phyloP scores from a whole-genome alignment of 2,329 filamentous ascomycete species.

The Aspergillus ochraceus region DNA sequence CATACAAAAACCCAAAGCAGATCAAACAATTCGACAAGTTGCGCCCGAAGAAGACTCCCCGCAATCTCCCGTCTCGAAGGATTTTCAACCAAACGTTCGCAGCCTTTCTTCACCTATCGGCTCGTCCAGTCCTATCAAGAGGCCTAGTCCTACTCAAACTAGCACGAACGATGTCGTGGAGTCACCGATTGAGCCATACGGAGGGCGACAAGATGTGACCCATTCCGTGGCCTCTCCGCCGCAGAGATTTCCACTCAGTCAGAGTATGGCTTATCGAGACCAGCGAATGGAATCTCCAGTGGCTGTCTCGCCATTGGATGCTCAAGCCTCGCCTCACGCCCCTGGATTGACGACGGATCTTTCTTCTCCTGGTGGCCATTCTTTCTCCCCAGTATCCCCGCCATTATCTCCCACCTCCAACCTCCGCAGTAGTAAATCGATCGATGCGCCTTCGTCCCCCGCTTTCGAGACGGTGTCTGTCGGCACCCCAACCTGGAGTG shows the following conservation, averaged over 20 bases:
- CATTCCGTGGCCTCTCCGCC: constrained; percentile 30
- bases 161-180: constrained; percentile 16
- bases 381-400: constrained; percentile 60
- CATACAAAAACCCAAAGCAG: constrained; percentile 21
- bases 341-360: constrained; percentile 70
- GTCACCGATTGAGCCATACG: constrained; percentile 24
- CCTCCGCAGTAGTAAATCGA: constrained; percentile 28
- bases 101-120: constrained; percentile 21
- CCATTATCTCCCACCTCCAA: constrained; percentile 52
- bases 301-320: constrained; percentile 60
- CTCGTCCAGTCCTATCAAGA: constrained; percentile 25
- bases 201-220: constrained; percentile 10
- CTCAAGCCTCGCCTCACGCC: constrained; percentile 44
- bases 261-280: constrained; percentile 35
- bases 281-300: constrained; percentile 68
- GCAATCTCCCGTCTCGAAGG: constrained; percentile 19
- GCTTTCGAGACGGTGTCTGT: constrained; percentile 58
- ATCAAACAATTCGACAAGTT: constrained; percentile 38
- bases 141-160: constrained; percentile 19
- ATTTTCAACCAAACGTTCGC: constrained; percentile 22
- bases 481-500: constrained; percentile 73
- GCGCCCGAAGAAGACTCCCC: constrained; percentile 28
- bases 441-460: constrained; percentile 47
- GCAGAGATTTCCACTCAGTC: constrained; percentile 27
- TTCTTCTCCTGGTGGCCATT: constrained; percentile 67